A percentile compares a stretch with the other conserved stretches of the same genome.
Evolutionary conservation across 2,329 filamentous ascomycete species (phyloP).

Genomic region (Botrytis fragariae): DNA sequence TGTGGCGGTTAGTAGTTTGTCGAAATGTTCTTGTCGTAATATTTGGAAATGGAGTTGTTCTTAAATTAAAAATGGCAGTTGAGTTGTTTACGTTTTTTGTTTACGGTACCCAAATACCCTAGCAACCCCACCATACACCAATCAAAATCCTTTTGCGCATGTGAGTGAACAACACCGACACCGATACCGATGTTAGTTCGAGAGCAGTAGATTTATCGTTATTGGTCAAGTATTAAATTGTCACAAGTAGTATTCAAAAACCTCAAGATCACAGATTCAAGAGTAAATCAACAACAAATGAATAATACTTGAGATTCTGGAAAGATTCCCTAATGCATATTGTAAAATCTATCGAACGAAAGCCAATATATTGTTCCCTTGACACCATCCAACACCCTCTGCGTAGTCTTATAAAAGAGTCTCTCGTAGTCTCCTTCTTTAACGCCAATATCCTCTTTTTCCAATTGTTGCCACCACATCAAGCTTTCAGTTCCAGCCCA

Average conservation of each 20-base stretch:
- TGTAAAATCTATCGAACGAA: not conserved
- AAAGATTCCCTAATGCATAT: not conserved
- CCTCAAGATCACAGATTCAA: not conserved
- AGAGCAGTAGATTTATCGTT: not conserved
- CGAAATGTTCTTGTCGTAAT: not conserved
- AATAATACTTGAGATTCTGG: not conserved
- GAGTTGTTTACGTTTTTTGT: constrained; percentile 8
- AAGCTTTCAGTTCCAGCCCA: too few relatives aligned
- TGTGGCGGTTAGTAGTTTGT: not conserved
- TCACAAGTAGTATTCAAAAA: not conserved
- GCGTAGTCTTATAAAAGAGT: too few relatives aligned
- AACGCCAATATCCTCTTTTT: not conserved
- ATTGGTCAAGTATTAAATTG: not conserved
- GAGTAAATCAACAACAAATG: rapidly evolving
- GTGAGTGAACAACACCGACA: not conserved
- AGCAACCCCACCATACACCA: constrained; percentile 1
- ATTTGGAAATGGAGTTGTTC: not conserved
- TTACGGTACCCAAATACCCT: not conserved
- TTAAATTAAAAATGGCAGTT: not conserved
- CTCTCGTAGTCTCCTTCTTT: not conserved
- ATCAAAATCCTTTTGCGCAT: not conserved
- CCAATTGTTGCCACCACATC: not conserved
- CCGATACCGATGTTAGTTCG: not conserved
- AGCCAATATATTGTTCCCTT: not conserved
- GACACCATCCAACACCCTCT: not conserved